phyloP scores from a whole-genome alignment of 2,329 filamentous ascomycete species.

The Ophiostoma sp. region DNA sequence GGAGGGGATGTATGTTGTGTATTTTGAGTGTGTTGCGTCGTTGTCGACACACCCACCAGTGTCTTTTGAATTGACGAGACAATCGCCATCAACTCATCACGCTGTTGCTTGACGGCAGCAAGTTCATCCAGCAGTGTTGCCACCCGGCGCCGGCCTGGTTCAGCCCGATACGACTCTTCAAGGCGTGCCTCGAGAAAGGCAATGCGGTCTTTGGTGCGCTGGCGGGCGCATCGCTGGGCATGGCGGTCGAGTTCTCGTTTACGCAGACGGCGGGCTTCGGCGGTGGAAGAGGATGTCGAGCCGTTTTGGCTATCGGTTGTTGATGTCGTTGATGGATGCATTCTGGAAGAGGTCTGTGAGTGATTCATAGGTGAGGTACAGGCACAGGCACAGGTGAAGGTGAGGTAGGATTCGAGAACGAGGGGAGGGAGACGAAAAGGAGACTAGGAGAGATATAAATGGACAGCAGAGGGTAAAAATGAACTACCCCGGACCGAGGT shows the following conservation, averaged over 20 bases:
- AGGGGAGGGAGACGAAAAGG: neutral
- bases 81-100: neutral
- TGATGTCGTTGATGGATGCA: neutral
- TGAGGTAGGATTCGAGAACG: neutral
- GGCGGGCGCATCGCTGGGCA: neutral
- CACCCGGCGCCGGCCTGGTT: neutral
- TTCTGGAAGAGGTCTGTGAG: neutral
- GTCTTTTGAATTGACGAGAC: conserved; percentile 7
- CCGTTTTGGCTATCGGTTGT: neutral
- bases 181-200: neutral
- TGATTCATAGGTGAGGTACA: neutral
- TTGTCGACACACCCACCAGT: neutral
- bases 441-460: neutral
- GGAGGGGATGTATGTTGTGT: neutral
- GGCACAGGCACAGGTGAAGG: neutral
- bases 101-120: conserved; percentile 1
- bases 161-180: neutral
- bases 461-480: neutral
- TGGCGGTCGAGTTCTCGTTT: conserved; percentile 1
- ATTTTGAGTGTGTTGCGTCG: neutral
- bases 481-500: conserved; percentile 3
- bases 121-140: neutral
- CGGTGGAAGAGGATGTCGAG: neutral
- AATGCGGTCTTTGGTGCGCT: conserved; percentile 5
- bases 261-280: neutral